phyloP scores from a whole-genome alignment of 2,329 filamentous ascomycete genomes.

The Beauveria scarabaeidicola region DNA sequence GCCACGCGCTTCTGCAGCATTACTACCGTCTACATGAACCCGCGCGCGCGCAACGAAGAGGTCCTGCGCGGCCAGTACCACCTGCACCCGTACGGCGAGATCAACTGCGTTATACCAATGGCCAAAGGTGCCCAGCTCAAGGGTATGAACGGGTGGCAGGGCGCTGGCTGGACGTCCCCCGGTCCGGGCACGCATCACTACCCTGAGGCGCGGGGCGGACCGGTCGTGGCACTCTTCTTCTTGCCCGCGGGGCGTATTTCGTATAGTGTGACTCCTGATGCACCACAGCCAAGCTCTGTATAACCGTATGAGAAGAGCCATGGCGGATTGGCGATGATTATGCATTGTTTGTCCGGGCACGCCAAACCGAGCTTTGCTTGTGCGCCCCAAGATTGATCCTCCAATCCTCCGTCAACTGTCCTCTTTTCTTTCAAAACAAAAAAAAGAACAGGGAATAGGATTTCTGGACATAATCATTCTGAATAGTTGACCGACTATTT shows the following conservation, averaged over 20 bases:
- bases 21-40: slow-evolving; percentile 50
- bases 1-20: slow-evolving; percentile 45
- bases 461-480: not conserved
- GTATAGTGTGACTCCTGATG: slow-evolving; percentile 35
- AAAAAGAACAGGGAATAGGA: no score
- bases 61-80: slow-evolving; percentile 47
- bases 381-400: not conserved
- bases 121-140: slow-evolving; percentile 40
- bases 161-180: slow-evolving; percentile 46
- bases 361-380: not conserved
- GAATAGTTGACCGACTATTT: no score
- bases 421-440: no score
- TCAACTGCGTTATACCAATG: slow-evolving; percentile 45
- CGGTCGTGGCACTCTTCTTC: slow-evolving; percentile 45
- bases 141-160: slow-evolving; percentile 49
- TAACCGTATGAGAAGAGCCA: not conserved
- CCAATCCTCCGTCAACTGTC: no score
- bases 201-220: slow-evolving; percentile 41
- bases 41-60: slow-evolving; percentile 24
- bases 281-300: slow-evolving; percentile 28
- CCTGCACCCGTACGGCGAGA: slow-evolving; percentile 45
- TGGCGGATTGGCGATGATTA: not conserved
- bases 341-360: not conserved
- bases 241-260: slow-evolving; percentile 46
- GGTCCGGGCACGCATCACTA: slow-evolving; percentile 50